Percentiles rank a stretch among this genome's conserved stretches.
These are phyloP conservation scores for Botryotinia convoluta DNA, from an alignment of 2,329 filamentous ascomycete genomes.

Conservation along the genomic window DNA sequence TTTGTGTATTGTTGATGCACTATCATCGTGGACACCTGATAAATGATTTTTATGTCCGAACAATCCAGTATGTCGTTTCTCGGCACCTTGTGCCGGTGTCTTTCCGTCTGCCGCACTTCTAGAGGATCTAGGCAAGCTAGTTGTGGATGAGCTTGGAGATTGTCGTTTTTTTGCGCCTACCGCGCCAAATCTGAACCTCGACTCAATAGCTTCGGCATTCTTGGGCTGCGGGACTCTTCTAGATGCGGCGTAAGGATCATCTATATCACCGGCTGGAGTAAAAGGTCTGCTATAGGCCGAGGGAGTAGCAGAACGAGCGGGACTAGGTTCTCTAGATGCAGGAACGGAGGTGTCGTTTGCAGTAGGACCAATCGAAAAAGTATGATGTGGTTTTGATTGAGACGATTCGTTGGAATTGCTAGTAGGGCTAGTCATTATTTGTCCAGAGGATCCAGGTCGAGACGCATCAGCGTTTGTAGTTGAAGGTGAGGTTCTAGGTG, in stretches of 20 bases:
- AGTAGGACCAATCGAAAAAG: conserved; percentile 38
- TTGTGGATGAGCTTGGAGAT: conserved; percentile 53
- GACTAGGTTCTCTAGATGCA: conserved; percentile 60
- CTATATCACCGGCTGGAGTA: conserved; percentile 73
- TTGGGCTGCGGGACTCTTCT: conserved; percentile 69
- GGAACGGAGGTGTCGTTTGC: conserved; percentile 49
- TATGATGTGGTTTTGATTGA: conserved; percentile 28
- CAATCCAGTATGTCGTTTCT: conserved; percentile 53
- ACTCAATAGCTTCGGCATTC: conserved; percentile 67
- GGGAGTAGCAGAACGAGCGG: conserved; percentile 61
- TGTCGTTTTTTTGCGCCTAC: conserved; percentile 67
- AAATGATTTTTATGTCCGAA: conserved; percentile 45
- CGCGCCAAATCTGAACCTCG: conserved; percentile 71
- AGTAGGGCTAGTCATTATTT: conserved; percentile 31
- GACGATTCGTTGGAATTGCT: conserved; percentile 28
- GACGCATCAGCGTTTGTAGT: conserved; percentile 35
- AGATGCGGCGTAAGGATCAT: conserved; percentile 84
- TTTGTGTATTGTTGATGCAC: conserved; percentile 47
- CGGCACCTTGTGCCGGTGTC: conserved; percentile 43
- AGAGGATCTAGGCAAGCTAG: conserved; percentile 48
- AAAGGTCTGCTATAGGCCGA: conserved; percentile 70
- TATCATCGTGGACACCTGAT: conserved; percentile 46
- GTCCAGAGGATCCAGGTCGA: conserved; percentile 38
- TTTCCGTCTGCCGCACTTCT: conserved; percentile 41
- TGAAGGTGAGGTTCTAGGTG: conserved; percentile 50